These are phyloP conservation scores for Balansia obtecta DNA, from an alignment of 2,329 filamentous ascomycete species.

Conservation along the genomic window DNA sequence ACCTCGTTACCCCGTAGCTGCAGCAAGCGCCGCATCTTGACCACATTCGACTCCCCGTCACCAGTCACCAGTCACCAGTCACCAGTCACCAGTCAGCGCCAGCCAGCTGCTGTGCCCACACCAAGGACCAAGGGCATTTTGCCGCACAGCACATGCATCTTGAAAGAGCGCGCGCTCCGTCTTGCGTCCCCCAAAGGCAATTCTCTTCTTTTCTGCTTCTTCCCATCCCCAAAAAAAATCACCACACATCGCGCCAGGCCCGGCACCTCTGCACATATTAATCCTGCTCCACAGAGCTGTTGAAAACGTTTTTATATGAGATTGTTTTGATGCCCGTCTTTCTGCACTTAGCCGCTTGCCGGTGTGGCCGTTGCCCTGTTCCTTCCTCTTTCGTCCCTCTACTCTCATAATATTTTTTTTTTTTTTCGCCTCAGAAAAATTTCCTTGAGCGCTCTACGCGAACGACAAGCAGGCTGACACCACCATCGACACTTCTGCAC, in stretches of 20 bases:
- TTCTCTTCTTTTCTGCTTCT: background rate
- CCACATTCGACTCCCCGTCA: background rate
- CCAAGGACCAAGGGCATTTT: background rate
- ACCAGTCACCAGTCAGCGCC: background rate
- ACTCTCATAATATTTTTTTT: background rate
- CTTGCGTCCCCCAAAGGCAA: background rate
- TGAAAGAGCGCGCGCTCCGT: background rate
- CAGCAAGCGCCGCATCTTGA: background rate
- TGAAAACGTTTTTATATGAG: background rate
- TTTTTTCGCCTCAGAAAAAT: conserved; percentile 1
- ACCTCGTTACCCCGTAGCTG: background rate
- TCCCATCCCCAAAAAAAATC: conserved; percentile 1
- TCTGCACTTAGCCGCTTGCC: background rate
- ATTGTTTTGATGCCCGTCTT: background rate
- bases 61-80: no score
- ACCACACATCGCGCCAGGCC: conserved; percentile 2
- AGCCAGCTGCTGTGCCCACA: background rate
- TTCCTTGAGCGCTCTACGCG: conserved; percentile 2
- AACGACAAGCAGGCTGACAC: background rate
- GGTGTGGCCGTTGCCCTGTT: background rate
- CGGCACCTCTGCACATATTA: conserved; percentile 3
- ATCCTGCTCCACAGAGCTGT: conserved; percentile 1
- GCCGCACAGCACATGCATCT: no score
- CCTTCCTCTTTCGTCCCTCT: background rate
- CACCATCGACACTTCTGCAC: background rate